phyloP scores from a whole-genome alignment of 805 yeast genomes.

The Peterozyma toletana region DNA sequence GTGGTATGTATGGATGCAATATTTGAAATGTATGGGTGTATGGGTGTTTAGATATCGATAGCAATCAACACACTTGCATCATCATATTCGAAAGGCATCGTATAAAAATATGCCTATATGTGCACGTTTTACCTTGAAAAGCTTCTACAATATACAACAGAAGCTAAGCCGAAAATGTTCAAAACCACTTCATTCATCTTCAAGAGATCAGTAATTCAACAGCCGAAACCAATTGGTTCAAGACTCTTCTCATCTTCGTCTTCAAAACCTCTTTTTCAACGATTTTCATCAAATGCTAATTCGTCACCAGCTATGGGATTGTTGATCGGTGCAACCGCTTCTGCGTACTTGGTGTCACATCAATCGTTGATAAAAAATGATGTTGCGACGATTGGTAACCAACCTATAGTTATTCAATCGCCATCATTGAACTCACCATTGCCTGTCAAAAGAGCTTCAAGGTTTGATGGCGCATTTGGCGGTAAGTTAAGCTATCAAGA shows the following conservation, averaged over 20 bases:
- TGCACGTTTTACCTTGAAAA: too few species aligned
- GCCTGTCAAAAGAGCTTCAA: slow-evolving; percentile 19
- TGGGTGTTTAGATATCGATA: too few species aligned
- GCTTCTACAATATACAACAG: too few species aligned
- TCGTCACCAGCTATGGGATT: neutral
- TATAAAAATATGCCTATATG: too few species aligned
- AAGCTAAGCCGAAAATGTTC: too few species aligned
- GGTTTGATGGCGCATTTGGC: slow-evolving; percentile 29
- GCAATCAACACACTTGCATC: too few species aligned
- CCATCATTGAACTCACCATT: slow-evolving; percentile 11
- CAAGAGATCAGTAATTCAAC: neutral
- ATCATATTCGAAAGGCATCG: too few species aligned
- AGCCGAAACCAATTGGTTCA: neutral
- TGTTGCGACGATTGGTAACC: neutral
- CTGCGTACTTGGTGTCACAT: neutral
- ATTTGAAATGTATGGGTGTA: too few species aligned
- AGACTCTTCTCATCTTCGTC: neutral
- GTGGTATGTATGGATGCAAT: neutral
- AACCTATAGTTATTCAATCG: neutral
- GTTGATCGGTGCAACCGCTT: neutral
- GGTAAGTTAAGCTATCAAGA: slow-evolving; percentile 52
- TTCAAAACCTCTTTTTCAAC: neutral
- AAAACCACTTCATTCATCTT: neutral
- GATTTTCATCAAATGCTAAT: neutral
- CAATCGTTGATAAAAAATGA: slow-evolving; percentile 2